These are phyloP conservation scores for Aciculosporium take DNA, from an alignment of 2,329 filamentous ascomycete genomes.

Conservation along the genomic window DNA sequence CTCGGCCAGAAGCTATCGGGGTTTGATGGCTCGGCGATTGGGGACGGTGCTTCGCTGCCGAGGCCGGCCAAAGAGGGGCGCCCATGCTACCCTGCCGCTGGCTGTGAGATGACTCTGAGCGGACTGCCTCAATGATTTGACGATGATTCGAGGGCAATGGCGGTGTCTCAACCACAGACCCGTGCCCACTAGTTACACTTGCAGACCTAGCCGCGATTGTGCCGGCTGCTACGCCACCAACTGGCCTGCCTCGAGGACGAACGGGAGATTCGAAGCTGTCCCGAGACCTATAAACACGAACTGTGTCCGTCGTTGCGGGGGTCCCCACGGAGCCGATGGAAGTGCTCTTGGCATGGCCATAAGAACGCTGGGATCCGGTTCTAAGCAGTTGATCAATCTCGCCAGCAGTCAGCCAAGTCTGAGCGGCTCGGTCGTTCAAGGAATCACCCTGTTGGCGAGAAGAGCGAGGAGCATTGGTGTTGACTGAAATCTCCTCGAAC, in stretches of 20 bases:
- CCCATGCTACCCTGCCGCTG: conserved; percentile 49
- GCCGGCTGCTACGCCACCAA: conserved; percentile 26
- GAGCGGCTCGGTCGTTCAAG: conserved; percentile 58
- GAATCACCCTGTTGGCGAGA: conserved; percentile 24
- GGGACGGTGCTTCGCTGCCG: conserved; percentile 45
- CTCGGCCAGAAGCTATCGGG: conserved; percentile 33
- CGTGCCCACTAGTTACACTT: conserved; percentile 55
- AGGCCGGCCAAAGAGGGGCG: conserved; percentile 71
- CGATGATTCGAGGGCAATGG: conserved; percentile 74
- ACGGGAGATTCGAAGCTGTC: conserved; percentile 34
- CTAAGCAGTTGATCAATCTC: conserved; percentile 65
- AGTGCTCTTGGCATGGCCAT: conserved; percentile 21
- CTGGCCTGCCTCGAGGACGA: conserved; percentile 22
- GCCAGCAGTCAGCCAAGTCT: conserved; percentile 71
- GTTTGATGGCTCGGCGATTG: conserved; percentile 43
- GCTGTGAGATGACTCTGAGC: conserved; percentile 38
- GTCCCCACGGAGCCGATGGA: conserved; percentile 22
- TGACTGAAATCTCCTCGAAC: conserved; percentile 49
- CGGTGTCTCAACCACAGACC: conserved; percentile 34
- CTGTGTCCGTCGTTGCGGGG: conserved; percentile 24
- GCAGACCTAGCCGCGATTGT: conserved; percentile 41
- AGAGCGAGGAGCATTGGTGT: conserved; percentile 29
- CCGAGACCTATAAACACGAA: conserved; percentile 31
- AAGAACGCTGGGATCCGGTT: conserved; percentile 16
- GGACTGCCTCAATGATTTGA: conserved; percentile 70